Evolutionary conservation across 2,329 filamentous ascomycete species (phyloP).

Genomic region (Ophiosphaerella korrae): DNA sequence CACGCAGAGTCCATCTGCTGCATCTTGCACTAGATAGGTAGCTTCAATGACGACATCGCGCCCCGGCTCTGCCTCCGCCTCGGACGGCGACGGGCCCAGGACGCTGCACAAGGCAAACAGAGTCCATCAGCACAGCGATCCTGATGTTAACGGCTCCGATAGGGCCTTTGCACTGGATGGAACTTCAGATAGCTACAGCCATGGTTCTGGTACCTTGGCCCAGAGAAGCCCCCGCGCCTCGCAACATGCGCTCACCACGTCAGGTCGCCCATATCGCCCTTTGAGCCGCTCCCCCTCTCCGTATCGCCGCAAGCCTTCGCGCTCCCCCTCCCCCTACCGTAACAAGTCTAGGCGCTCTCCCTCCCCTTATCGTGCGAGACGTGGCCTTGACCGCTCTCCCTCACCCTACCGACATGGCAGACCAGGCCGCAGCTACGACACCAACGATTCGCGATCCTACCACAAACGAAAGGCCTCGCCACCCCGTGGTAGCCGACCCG

Average conservation of each 20-base stretch:
- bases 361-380: conserved; percentile 35
- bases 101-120: conserved; percentile 44
- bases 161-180: conserved; percentile 39
- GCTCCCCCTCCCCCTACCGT: conserved; percentile 40
- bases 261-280: conserved; percentile 25
- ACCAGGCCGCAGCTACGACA: conserved; percentile 28
- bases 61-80: conserved; percentile 35
- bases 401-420: conserved; percentile 33
- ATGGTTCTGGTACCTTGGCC: conserved; percentile 10
- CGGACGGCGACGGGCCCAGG: conserved; percentile 37
- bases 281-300: conserved; percentile 39
- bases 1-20: conserved; percentile 22
- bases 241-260: background rate
- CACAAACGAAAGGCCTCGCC: conserved; percentile 50
- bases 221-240: too few relatives aligned
- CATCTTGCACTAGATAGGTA: conserved; percentile 12
- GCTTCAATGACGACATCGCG: conserved; percentile 29
- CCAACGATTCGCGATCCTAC: conserved; percentile 44
- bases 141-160: conserved; percentile 42
- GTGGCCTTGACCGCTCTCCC: conserved; percentile 30
- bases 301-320: conserved; percentile 31
- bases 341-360: conserved; percentile 30
- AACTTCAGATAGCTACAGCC: conserved; percentile 23
- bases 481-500: conserved; percentile 39
- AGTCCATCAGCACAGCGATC: conserved; percentile 32